Base-by-base conservation (phyloP, 2,329 filamentous ascomycete genomes). In the Ceratocystis harringtonii region DNA sequence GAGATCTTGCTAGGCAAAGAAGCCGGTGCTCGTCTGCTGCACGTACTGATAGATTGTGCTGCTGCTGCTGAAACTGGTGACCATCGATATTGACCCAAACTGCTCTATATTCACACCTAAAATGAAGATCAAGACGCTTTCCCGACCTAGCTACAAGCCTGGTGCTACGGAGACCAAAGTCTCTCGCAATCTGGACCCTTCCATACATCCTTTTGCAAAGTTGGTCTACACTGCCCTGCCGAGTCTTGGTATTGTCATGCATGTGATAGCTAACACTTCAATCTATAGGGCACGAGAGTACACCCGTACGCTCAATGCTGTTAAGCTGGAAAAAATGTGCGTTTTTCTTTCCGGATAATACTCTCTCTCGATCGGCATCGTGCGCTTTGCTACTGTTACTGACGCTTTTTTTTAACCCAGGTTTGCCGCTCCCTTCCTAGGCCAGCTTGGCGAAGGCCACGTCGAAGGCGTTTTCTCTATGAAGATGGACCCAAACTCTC, bases 241-340 rank as follows among this genome's bases (percentile, higher is more conserved):
- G 45, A 17, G 22, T 36, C 60, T 30, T 8, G 22, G 7, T 19
- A 43, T 44, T 15, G 19, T 60, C 1, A 12, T 43, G 36, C 36
- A 10, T 61, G 41, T 48, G 55, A 55, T 43, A 55, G 15, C 62
- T 67, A 67, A 67, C 62, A 8, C 8, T 12, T 36, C 19, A 25
- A 12, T n/a, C 1, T 12, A 44, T 76, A 82, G 90, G 72, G 92
- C 92, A 60, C 81, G 91, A 75, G 92, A 96, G 77, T 80, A 80
- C 70, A 74, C 78, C 63, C 74, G 80, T 65, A 80, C 80, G 6
- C 75, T 83, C 69, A 82, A 90, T 83, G 92, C 92, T 30, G 90
- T 91, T 67, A 96, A 96, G 75, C 78, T 96, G 68, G 90, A 96
- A 77, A 88, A 92, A 70, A 92, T 96, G 88, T 95, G 95, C 75